Evolutionary conservation across 202 grass and related monocot genomes (phyloP), one percentile per base, ranked within the genome.

Genomic region (Saccharum hybrid): DNA sequence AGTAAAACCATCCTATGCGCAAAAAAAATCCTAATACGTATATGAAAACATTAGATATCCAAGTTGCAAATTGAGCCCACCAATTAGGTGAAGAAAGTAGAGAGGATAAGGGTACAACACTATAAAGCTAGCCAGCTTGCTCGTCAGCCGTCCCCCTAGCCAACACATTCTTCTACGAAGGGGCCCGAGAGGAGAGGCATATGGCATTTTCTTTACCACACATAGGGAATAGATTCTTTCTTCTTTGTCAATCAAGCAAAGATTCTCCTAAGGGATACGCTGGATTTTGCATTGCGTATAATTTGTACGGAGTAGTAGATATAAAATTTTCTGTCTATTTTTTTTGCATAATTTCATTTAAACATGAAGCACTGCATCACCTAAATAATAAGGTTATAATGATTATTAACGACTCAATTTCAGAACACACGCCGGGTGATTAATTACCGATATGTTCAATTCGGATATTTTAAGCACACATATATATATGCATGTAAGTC

Each of bases 191-290:
- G 41, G 26, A 74, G 51, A 54, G 33, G 43, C 2, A 10, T 42
- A 59, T 21, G 30, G 63, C 59, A 57, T 85, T 85, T 78, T 71
- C 77, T 79, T 82, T 71, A 66, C 57, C 28, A 73, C 71, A 52
- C n/a, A 62, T 40, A 89, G 66, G 90, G 89, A 97, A 94, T 97
- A 81, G 22, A 97, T 94, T 77, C 94, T 92, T 87, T 64, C 85
- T 90, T 97, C 85, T 89, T 92, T 81, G 69, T 83, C 89, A 83
- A 88, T 87, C 86, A 85, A 92, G 37, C 75, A 77, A 70, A 88
- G 88, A 91, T 91, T 89, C 85, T 77, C 75, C 65, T 78, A 11
- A 81, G 77, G 72, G 51, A 48, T 33, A 74, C 8, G 9, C 34
- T 41, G 3, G 1, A 8, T 77, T 72, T 67, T 12, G 10, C 7